phyloP scores from a whole-genome alignment of 2,329 filamentous ascomycete genomes.

The Triangularia setosa region DNA sequence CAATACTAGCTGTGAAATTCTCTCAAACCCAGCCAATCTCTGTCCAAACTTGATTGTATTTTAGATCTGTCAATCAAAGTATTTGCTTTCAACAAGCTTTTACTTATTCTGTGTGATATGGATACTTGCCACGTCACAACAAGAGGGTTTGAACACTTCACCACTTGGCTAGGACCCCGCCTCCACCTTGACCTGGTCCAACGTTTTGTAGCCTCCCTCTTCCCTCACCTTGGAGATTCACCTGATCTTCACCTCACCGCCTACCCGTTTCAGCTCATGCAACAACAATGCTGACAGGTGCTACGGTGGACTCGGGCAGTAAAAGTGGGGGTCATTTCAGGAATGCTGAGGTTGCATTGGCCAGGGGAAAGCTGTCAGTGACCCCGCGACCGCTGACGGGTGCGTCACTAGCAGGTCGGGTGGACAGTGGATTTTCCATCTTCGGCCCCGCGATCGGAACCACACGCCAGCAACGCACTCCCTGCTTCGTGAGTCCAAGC shows the following conservation, averaged over 20 bases:
- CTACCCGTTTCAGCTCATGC: background rate
- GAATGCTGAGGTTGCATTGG: background rate
- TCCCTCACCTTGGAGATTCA: background rate
- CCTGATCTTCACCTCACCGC: background rate
- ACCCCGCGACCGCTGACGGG: background rate
- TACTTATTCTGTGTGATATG: background rate
- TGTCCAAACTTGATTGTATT: no score
- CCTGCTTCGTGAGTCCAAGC: background rate
- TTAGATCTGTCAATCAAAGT: background rate
- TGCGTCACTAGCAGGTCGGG: background rate
- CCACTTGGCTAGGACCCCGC: background rate
- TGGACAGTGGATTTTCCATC: background rate
- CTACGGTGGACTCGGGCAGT: background rate
- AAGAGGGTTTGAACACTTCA: background rate
- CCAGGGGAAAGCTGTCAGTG: background rate
- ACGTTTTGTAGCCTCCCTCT: background rate
- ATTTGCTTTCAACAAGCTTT: background rate
- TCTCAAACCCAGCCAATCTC: background rate
- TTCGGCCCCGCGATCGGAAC: background rate
- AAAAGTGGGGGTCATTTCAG: background rate
- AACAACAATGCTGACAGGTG: background rate
- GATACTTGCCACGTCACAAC: background rate
- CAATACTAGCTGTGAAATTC: no score
- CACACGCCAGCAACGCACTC: background rate
- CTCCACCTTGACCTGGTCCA: background rate